A percentile compares a stretch with the other conserved stretches of the same genome.
Evolutionary conservation across 2,329 filamentous ascomycete genomes (phyloP).

Genomic region (Daldinia eschscholtzii): DNA sequence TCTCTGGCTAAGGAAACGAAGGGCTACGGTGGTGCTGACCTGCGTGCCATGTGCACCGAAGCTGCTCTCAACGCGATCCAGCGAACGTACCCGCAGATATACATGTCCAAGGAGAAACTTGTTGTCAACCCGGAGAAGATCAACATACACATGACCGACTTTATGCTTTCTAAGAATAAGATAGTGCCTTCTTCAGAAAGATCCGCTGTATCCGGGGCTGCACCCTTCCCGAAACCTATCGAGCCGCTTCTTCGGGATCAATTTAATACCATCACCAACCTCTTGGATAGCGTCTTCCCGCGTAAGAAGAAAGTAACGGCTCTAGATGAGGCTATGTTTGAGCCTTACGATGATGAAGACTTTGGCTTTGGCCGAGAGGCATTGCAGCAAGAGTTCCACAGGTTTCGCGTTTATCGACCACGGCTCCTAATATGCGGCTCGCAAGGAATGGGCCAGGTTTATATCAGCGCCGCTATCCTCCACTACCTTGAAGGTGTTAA

Average conservation of each 20-base stretch:
- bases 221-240: slow-evolving; percentile 81
- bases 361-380: slow-evolving; percentile 88
- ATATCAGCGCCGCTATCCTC: slow-evolving; percentile 85
- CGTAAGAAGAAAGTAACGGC: slow-evolving; percentile 89
- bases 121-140: slow-evolving; percentile 88
- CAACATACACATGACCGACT: slow-evolving; percentile 89
- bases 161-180: slow-evolving; percentile 97
- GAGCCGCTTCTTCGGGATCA: slow-evolving; percentile 84
- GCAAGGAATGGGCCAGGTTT: slow-evolving; percentile 92
- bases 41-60: slow-evolving; percentile 94
- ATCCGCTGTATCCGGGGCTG: slow-evolving; percentile 85
- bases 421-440: slow-evolving; percentile 85
- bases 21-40: slow-evolving; percentile 95
- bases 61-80: slow-evolving; percentile 96
- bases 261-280: slow-evolving; percentile 74
- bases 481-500: slow-evolving; percentile 94
- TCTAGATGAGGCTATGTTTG: slow-evolving; percentile 92
- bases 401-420: slow-evolving; percentile 87
- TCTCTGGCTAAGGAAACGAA: slow-evolving; percentile 90
- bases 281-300: slow-evolving; percentile 83
- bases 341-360: slow-evolving; percentile 85
- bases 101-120: slow-evolving; percentile 89
- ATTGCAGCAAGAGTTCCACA: slow-evolving; percentile 82
- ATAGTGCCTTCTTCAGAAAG: slow-evolving; percentile 95
- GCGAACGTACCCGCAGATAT: slow-evolving; percentile 95